These are phyloP conservation scores for Gamarada debralockiae DNA, from an alignment of 495 filamentous ascomycete genomes.

Conservation along the genomic window DNA sequence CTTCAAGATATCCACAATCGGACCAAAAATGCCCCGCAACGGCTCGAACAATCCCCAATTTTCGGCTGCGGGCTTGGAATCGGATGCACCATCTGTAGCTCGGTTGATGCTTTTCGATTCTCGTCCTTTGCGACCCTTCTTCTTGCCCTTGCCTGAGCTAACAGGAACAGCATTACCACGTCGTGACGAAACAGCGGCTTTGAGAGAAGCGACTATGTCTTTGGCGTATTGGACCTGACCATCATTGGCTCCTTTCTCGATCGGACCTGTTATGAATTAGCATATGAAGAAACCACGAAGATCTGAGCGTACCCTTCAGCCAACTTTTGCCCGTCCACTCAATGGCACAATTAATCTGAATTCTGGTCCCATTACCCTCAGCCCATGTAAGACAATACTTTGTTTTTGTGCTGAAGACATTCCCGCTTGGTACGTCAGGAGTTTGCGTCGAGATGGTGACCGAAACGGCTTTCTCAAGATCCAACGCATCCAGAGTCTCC, in stretches of 20 bases:
- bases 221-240: slow-evolving; percentile 80
- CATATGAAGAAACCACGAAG: neutral
- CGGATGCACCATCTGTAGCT: slow-evolving; percentile 34
- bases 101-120: slow-evolving; percentile 32
- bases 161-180: slow-evolving; percentile 38
- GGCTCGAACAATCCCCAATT: slow-evolving; percentile 84
- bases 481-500: slow-evolving; percentile 74
- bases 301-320: slow-evolving; percentile 72
- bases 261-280: slow-evolving; percentile 55
- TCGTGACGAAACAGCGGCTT: slow-evolving; percentile 64
- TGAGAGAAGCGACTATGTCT: slow-evolving; percentile 70
- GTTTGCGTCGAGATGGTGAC: slow-evolving; percentile 81
- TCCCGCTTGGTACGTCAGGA: slow-evolving; percentile 92
- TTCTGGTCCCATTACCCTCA: slow-evolving; percentile 72
- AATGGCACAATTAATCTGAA: slow-evolving; percentile 82
- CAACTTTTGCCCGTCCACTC: slow-evolving; percentile 99
- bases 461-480: slow-evolving; percentile 82
- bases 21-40: slow-evolving; percentile 62
- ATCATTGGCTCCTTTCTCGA: slow-evolving; percentile 92
- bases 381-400: slow-evolving; percentile 94
- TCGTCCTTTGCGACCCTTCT: slow-evolving; percentile 47
- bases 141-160: slow-evolving; percentile 46
- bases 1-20: slow-evolving; percentile 63
- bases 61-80: slow-evolving; percentile 37
- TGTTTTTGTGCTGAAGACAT: slow-evolving; percentile 86